phyloP scores from a whole-genome alignment of 208 protist species.

The Plasmodiophora brassicae region DNA sequence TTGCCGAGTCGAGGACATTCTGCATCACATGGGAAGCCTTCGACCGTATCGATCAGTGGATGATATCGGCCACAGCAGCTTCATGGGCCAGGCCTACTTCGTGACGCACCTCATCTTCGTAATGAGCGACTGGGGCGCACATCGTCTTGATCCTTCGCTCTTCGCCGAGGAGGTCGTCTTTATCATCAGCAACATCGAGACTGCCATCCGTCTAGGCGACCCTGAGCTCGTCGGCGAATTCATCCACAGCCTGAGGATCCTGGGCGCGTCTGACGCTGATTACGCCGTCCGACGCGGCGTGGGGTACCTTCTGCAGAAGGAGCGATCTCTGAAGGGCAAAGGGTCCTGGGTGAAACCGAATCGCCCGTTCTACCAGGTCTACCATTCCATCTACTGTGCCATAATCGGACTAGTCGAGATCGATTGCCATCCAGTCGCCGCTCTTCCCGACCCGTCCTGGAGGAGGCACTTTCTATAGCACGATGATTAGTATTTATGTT shows the following conservation, averaged over 20 bases:
- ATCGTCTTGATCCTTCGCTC: neutral
- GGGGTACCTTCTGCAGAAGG: constrained; percentile 4
- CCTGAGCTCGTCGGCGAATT: constrained; percentile 5
- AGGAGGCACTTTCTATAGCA: too few species aligned
- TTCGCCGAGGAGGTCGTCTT: constrained; percentile 1
- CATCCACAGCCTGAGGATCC: neutral
- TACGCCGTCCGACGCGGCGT: neutral
- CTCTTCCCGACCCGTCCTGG: too few species aligned
- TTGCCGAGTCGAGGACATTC: neutral
- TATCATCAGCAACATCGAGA: neutral
- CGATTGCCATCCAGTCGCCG: too few species aligned
- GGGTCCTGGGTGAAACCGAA: constrained; percentile 1
- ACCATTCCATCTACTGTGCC: neutral
- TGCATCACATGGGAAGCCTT: neutral
- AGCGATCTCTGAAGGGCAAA: neutral
- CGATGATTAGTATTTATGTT: too few species aligned
- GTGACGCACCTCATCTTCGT: neutral
- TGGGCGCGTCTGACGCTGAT: neutral
- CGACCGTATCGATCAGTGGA: neutral
- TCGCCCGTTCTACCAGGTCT: neutral
- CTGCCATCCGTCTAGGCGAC: neutral
- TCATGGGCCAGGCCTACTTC: neutral
- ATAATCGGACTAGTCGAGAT: too few species aligned
- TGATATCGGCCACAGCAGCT: neutral
- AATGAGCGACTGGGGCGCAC: neutral